Conservation (phyloP, 257 asterid species). For the Knoxia roxburghii region DNA sequence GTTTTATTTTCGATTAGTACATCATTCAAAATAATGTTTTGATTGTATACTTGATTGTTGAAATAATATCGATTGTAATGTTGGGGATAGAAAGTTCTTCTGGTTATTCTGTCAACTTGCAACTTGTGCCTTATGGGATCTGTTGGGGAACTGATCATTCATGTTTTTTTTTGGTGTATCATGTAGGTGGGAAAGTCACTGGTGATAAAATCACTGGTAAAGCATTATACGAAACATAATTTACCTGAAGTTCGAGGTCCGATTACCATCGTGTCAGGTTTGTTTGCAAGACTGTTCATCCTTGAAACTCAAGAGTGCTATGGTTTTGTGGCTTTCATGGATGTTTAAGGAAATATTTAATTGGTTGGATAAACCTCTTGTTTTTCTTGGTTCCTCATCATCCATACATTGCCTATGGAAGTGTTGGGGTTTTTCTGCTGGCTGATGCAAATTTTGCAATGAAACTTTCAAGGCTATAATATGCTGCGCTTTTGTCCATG, state of each 20-base stretch:
- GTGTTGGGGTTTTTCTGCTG: neutral
- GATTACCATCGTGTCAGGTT: slow-evolving; percentile 91
- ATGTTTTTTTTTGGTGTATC: slow-evolving; percentile 11
- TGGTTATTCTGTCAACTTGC: neutral
- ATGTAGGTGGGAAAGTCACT: slow-evolving; percentile 89
- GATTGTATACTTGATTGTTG: neutral
- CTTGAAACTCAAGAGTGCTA: neutral
- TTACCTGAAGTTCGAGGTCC: slow-evolving; percentile 97
- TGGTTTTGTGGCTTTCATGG: too few species aligned
- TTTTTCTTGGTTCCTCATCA: neutral
- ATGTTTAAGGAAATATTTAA: neutral
- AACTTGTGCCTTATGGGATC: neutral
- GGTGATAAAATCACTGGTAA: slow-evolving; percentile 73
- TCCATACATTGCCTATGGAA: neutral
- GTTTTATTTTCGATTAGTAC: neutral
- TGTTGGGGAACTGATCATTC: slow-evolving; percentile 13
- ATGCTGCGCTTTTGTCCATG: neutral
- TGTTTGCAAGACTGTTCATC: slow-evolving; percentile 7
- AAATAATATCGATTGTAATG: neutral
- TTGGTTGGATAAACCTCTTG: neutral
- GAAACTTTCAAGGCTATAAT: neutral
- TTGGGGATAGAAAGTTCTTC: neutral
- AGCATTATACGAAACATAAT: slow-evolving; percentile 89
- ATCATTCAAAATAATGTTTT: neutral
- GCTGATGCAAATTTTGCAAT: neutral